Conservation (phyloP, 306 rosid species). For the Myrica gale region DNA sequence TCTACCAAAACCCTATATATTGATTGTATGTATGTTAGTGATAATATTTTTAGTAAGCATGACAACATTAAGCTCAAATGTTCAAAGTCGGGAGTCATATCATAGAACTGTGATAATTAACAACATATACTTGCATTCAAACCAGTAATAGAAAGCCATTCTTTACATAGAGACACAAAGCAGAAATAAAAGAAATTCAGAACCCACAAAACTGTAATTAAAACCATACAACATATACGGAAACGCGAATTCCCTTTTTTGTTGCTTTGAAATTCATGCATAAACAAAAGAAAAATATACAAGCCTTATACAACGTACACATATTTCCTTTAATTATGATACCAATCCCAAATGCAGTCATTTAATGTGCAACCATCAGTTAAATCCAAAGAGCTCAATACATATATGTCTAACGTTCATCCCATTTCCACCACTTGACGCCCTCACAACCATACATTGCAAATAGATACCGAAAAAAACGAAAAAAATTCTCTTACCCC, state of each 20-base stretch:
- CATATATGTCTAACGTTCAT: too few relatives aligned
- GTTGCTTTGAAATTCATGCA: neutral
- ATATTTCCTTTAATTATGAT: neutral
- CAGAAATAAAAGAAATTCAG: neutral
- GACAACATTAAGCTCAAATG: neutral
- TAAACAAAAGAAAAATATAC: neutral
- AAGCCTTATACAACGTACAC: neutral
- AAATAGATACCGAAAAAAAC: neutral
- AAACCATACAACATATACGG: neutral
- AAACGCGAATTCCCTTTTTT: neutral
- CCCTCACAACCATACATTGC: neutral
- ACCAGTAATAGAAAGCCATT: neutral
- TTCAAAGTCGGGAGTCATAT: neutral
- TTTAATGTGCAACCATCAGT: neutral
- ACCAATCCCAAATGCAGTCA: neutral
- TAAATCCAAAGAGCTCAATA: neutral
- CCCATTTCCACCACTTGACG: neutral
- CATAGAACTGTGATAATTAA: constrained; percentile 8
- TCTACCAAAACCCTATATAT: neutral
- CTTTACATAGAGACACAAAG: neutral
- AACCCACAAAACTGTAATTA: neutral
- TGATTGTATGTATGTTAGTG: neutral
- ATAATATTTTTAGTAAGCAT: neutral
- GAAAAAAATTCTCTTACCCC: neutral
- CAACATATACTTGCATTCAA: constrained; percentile 5